Conservation (phyloP, 75 land plant genomes). For the Chamaecyparis obtusa region DNA sequence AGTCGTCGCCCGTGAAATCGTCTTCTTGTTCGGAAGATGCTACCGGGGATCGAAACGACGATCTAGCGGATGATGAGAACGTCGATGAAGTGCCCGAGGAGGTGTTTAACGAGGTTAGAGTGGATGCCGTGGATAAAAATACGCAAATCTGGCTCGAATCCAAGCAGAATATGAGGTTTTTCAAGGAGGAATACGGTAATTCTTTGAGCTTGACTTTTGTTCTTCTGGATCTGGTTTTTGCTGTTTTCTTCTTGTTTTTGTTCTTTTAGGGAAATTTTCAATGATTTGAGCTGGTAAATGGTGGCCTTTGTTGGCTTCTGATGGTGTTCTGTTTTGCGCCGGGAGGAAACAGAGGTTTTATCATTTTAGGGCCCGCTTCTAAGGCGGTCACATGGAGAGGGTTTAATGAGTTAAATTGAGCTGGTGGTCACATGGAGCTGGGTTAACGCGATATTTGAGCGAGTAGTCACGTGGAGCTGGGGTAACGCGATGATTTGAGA, state of each 20-base stretch:
- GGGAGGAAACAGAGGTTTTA: not conserved
- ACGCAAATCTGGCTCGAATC: slow-evolving; percentile 29
- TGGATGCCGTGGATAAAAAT: slow-evolving; percentile 24
- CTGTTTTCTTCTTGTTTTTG: not conserved
- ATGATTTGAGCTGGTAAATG: not conserved
- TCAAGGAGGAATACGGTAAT: slow-evolving; percentile 36
- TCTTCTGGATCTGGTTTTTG: not conserved
- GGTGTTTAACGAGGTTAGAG: not conserved
- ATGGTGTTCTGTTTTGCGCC: not conserved
- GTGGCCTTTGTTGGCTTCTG: not conserved
- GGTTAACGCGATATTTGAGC: no score
- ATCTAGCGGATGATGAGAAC: not conserved
- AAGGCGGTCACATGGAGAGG: not conserved
- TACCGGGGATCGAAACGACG: slow-evolving; percentile 1
- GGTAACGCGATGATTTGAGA: no score
- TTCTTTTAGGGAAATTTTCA: not conserved
- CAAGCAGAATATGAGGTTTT: slow-evolving; percentile 20
- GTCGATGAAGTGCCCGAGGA: not conserved
- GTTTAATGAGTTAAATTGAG: not conserved
- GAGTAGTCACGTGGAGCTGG: no score
- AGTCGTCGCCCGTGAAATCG: not conserved
- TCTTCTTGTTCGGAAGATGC: not conserved
- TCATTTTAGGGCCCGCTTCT: no score
- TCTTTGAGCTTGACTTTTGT: not conserved
- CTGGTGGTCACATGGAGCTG: no score